phyloP scores from a whole-genome alignment of 805 yeast species.

The Saturnispora halmiae region DNA sequence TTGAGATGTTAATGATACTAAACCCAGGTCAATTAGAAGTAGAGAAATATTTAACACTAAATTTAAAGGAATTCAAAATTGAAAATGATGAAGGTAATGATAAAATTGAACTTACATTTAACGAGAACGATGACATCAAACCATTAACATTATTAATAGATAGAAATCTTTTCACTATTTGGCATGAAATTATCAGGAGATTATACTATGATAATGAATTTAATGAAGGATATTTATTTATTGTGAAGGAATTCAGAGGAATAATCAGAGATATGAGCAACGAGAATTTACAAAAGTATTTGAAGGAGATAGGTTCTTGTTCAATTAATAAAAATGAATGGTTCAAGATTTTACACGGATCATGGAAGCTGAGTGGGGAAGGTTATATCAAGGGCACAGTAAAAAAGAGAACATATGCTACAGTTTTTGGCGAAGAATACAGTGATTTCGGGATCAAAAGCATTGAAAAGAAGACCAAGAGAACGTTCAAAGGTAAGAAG shows the following conservation, averaged over 20 bases:
- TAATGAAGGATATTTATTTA: background rate
- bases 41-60: background rate
- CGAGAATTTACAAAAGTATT: background rate
- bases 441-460: background rate
- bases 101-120: background rate
- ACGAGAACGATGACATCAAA: background rate
- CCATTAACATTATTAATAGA: background rate
- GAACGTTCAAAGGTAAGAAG: background rate
- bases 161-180: background rate
- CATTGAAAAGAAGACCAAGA: background rate
- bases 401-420: conserved; percentile 2
- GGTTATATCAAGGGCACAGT: conserved; percentile 3
- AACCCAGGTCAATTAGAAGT: conserved; percentile 3
- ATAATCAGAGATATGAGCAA: conserved; percentile 1
- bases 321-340: background rate
- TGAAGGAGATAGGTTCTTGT: background rate
- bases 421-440: conserved; percentile 4
- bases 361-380: conserved; percentile 7
- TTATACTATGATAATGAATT: conserved; percentile 4
- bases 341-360: background rate
- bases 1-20: conserved; percentile 7
- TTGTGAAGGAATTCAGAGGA: background rate
- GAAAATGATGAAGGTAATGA: background rate
- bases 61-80: background rate
- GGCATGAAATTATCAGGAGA: conserved; percentile 2